Evolutionary conservation across 2,329 filamentous ascomycete species (phyloP).

Genomic region (Ceratocystiopsis sp.): DNA sequence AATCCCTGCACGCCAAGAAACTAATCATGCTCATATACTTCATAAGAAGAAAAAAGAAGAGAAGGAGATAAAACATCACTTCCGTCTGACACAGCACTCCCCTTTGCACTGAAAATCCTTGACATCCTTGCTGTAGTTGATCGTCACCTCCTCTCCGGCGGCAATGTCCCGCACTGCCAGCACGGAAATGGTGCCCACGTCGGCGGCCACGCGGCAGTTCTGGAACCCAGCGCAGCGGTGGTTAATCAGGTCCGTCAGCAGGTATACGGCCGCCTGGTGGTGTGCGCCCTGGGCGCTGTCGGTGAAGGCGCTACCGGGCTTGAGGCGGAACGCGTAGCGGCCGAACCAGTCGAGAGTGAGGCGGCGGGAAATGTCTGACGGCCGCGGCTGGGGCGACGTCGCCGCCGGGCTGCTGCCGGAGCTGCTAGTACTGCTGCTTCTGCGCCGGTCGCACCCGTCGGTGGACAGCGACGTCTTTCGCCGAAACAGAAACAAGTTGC

Average conservation of each 20-base stretch:
- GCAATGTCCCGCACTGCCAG: constrained; percentile 14
- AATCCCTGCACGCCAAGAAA: background rate
- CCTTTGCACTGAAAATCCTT: constrained; percentile 15
- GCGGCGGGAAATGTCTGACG: background rate
- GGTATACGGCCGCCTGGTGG: constrained; percentile 10
- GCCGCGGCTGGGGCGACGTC: background rate
- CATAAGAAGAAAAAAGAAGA: background rate
- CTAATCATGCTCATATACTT: background rate
- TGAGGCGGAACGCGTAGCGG: constrained; percentile 11
- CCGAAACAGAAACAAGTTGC: no score
- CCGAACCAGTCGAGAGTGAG: constrained; percentile 10
- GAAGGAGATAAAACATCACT: background rate
- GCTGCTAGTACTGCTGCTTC: background rate
- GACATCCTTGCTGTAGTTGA: constrained; percentile 18
- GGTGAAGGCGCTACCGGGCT: constrained; percentile 3
- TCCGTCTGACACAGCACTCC: constrained; percentile 6
- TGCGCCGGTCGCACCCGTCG: no score
- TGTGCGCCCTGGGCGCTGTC: background rate
- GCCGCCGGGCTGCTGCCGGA: background rate
- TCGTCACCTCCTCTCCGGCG: constrained; percentile 18
- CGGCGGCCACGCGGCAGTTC: constrained; percentile 14
- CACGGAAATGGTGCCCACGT: constrained; percentile 10
- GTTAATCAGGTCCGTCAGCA: constrained; percentile 16
- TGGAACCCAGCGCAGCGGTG: constrained; percentile 16
- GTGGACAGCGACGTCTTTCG: background rate